phyloP scores from a whole-genome alignment of 352 stramenopile species.

The Pythium monospermum region DNA sequence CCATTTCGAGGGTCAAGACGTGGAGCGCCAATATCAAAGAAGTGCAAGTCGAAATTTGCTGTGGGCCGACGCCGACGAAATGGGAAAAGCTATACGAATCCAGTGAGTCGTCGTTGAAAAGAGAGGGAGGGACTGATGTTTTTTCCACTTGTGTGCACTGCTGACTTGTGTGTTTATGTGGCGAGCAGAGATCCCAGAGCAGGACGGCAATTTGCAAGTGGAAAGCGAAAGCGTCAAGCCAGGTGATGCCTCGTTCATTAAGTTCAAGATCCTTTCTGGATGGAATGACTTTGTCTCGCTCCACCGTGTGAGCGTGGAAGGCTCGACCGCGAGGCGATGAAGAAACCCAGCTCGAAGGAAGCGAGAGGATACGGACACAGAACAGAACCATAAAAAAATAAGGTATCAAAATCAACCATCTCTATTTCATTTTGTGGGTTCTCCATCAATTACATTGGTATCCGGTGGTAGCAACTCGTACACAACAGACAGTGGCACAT shows the following conservation, averaged over 20 bases:
- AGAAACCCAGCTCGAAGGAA: not conserved
- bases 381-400: too few relatives aligned
- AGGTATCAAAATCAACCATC: not conserved
- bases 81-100: slow-evolving; percentile 78
- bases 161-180: not conserved
- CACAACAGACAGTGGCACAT: not conserved
- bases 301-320: slow-evolving; percentile 78
- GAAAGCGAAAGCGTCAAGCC: slow-evolving; percentile 70
- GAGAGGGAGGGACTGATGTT: not conserved
- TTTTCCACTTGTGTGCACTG: not conserved
- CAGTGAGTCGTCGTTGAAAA: slow-evolving; percentile 30
- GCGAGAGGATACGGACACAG: not conserved
- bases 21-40: slow-evolving; percentile 78
- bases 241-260: slow-evolving; percentile 74
- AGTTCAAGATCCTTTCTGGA: slow-evolving; percentile 80
- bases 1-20: slow-evolving; percentile 73
- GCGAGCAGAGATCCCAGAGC: slow-evolving; percentile 61
- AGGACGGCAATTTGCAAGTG: slow-evolving; percentile 77
- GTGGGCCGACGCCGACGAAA: slow-evolving; percentile 59
- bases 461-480: not conserved
- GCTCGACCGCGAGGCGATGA: slow-evolving; percentile 46
- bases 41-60: slow-evolving; percentile 62
- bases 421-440: not conserved
- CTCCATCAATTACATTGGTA: too few relatives aligned
- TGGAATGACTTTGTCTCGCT: slow-evolving; percentile 76